A percentile compares a stretch with the other conserved stretches of the same genome.
These are phyloP conservation scores for Miscanthus sacchariflorus DNA, from an alignment of 202 grass and related monocot species.

Conservation along the genomic window DNA sequence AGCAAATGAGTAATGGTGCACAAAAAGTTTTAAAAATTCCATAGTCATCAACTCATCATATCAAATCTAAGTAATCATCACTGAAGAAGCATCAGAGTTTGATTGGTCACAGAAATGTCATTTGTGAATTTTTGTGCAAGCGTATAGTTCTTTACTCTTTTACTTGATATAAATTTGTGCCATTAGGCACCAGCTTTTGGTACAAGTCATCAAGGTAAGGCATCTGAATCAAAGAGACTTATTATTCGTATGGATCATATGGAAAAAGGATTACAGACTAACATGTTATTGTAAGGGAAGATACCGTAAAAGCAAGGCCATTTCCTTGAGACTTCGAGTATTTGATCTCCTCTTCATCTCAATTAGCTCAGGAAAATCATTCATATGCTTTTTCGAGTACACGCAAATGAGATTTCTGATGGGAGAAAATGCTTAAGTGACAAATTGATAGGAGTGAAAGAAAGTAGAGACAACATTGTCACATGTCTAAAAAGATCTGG, in stretches of 20 bases:
- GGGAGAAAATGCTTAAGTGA: constrained; percentile 51
- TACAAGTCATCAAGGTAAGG: constrained; percentile 32
- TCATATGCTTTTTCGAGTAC: constrained; percentile 98
- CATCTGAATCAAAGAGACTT: neutral
- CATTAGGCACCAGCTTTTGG: neutral
- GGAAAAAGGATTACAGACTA: constrained; percentile 48
- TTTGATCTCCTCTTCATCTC: constrained; percentile 97
- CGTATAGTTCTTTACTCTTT: neutral
- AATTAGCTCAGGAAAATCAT: constrained; percentile 88
- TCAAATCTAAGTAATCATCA: constrained; percentile 26
- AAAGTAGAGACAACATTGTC: constrained; percentile 28
- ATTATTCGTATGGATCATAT: constrained; percentile 13
- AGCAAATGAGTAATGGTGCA: neutral
- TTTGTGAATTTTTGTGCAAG: neutral
- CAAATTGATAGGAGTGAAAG: constrained; percentile 21
- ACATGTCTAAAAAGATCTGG: constrained; percentile 3
- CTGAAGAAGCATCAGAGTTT: constrained; percentile 12
- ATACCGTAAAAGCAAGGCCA: constrained; percentile 98
- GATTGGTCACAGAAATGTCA: constrained; percentile 30
- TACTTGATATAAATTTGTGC: constrained; percentile 32
- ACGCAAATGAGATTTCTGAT: constrained; percentile 94
- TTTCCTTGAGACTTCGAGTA: constrained; percentile 98
- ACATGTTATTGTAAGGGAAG: constrained; percentile 46
- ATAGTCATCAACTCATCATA: neutral
- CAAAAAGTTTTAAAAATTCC: neutral